A percentile compares a stretch with the other conserved stretches of the same genome.
phyloP scores from a whole-genome alignment of 257 asterid genomes.

The Nicotiana sylvestris region DNA sequence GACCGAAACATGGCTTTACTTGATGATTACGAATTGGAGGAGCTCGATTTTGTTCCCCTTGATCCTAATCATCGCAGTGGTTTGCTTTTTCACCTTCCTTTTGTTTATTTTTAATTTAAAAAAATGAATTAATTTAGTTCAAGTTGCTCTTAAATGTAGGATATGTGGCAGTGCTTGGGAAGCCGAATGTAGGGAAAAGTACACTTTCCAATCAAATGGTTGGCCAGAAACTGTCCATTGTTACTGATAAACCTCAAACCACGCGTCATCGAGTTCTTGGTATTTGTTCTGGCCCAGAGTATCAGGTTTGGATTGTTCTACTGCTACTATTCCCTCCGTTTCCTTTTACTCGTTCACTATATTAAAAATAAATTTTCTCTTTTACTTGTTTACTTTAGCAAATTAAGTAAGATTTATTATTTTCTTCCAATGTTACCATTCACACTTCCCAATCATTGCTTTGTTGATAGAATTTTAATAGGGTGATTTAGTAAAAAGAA shows the following conservation, averaged over 20 bases:
- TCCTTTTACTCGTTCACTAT: too few relatives aligned
- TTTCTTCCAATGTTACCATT: too few relatives aligned
- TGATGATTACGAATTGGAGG: slow-evolving; percentile 93
- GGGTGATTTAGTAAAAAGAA: too few relatives aligned
- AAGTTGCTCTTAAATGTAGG: slow-evolving; percentile 23
- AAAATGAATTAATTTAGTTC: too few relatives aligned
- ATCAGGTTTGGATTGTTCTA: slow-evolving; percentile 54
- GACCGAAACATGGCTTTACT: slow-evolving; percentile 64
- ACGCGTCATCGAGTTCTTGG: slow-evolving; percentile 92
- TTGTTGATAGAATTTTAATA: too few relatives aligned
- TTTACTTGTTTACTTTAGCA: too few relatives aligned
- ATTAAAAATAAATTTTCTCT: too few relatives aligned
- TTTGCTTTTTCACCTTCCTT: neutral
- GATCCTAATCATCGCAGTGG: slow-evolving; percentile 84
- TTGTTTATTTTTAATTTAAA: too few relatives aligned
- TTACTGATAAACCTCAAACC: slow-evolving; percentile 94
- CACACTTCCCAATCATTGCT: too few relatives aligned
- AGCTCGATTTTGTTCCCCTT: slow-evolving; percentile 48
- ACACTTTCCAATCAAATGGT: slow-evolving; percentile 90
- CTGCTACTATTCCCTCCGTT: too few relatives aligned
- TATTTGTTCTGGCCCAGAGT: slow-evolving; percentile 73
- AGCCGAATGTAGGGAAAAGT: slow-evolving; percentile 95
- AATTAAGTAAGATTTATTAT: too few relatives aligned
- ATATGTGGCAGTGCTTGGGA: slow-evolving; percentile 87
- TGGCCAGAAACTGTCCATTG: slow-evolving; percentile 89